Conservation (phyloP, 805 yeast species). For the Zygoascus flipseniorum region DNA sequence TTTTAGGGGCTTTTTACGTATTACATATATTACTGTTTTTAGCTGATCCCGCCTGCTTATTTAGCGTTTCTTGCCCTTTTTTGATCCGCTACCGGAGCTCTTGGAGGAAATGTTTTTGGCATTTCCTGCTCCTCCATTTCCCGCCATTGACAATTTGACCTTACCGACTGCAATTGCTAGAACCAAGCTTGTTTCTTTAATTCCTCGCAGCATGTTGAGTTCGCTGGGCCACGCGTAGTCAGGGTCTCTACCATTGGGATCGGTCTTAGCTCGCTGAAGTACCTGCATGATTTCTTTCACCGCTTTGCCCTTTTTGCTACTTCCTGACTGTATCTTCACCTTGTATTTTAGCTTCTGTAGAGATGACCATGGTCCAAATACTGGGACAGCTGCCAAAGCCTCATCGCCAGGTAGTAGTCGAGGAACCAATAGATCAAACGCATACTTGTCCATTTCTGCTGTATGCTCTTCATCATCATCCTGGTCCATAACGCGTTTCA, state of each 20-base stretch:
- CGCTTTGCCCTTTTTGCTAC: constrained; percentile 82
- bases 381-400: constrained; percentile 61
- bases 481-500: constrained; percentile 35
- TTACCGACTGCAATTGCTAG: constrained; percentile 65
- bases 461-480: constrained; percentile 23
- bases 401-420: constrained; percentile 36
- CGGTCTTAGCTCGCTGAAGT: constrained; percentile 35
- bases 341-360: constrained; percentile 68
- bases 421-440: constrained; percentile 33
- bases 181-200: constrained; percentile 60
- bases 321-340: constrained; percentile 70
- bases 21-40: not conserved
- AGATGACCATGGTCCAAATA: constrained; percentile 90
- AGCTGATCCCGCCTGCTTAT: not conserved
- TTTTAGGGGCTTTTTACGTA: constrained; percentile 13
- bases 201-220: constrained; percentile 43
- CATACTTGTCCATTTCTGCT: constrained; percentile 31
- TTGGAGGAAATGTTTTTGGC: constrained; percentile 10
- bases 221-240: constrained; percentile 68
- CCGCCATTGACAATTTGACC: constrained; percentile 38
- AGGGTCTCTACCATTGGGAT: constrained; percentile 34
- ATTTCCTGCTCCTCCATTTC: not conserved
- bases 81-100: constrained; percentile 9
- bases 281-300: constrained; percentile 57
- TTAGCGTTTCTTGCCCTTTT: constrained; percentile 6